phyloP scores from a whole-genome alignment of 2,329 filamentous ascomycete species.

The Xylariomycetidae sp. region DNA sequence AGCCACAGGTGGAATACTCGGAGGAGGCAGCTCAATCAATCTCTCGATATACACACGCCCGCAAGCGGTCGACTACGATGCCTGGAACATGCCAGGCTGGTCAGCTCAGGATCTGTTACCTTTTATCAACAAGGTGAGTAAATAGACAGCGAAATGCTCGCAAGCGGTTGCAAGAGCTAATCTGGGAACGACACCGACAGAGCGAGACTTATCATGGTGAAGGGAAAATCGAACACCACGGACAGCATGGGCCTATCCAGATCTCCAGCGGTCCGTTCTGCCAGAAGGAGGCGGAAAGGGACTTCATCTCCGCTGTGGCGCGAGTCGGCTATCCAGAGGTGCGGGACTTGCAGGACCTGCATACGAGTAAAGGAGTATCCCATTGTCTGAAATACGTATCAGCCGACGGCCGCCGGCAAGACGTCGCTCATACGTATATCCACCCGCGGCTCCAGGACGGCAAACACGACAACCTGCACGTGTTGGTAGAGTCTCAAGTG shows the following conservation, averaged over 20 bases:
- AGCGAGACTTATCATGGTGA: constrained; percentile 5
- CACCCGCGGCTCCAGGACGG: constrained; percentile 40
- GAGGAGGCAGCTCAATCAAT: constrained; percentile 46
- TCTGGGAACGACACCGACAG: no score
- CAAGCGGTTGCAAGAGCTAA: neutral
- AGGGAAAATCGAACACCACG: constrained; percentile 37
- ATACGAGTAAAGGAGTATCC: constrained; percentile 21
- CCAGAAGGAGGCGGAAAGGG: constrained; percentile 31
- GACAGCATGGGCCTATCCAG: constrained; percentile 41
- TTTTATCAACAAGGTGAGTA: constrained; percentile 43
- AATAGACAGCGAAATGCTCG: constrained; percentile 30
- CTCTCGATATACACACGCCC: constrained; percentile 35
- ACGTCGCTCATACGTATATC: constrained; percentile 43
- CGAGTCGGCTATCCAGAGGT: constrained; percentile 43
- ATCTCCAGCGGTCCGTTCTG: constrained; percentile 40
- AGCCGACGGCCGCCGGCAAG: constrained; percentile 41
- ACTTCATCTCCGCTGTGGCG: constrained; percentile 41
- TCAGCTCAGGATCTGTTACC: constrained; percentile 34
- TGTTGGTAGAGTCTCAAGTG: constrained; percentile 47
- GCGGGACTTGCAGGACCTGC: constrained; percentile 45
- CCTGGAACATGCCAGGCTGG: constrained; percentile 22
- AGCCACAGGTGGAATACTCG: constrained; percentile 38
- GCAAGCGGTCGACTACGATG: constrained; percentile 25
- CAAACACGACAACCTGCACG: constrained; percentile 42
- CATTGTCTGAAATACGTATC: constrained; percentile 1